phyloP scores from a whole-genome alignment of 176 grass and related monocot genomes.

The maize (Zea mays) region Zm-B73-REFERENCE-NAM-5.0 NC_050096.1:244806001-244806500 shows the following conservation, averaged over 20 bases:
- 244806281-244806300: constrained; percentile 93
- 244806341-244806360: constrained; percentile 61
- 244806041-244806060: too few species aligned
- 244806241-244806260: constrained; percentile 82
- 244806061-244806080: too few species aligned
- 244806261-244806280: constrained; percentile 72
- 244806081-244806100: too few species aligned
- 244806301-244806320: constrained; percentile 98
- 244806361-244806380: constrained; percentile 85
- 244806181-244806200: constrained; percentile 84
- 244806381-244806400: constrained; percentile 58
- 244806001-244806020: too few species aligned
- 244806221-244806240: constrained; percentile 68
- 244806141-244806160: constrained; percentile 87
- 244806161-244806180: constrained; percentile 86
- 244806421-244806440: constrained; percentile 56
- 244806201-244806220: constrained; percentile 87
- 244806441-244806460: constrained; percentile 79
- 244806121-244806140: too few species aligned
- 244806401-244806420: constrained; percentile 76
- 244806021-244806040: too few species aligned
- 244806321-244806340: constrained; percentile 60
- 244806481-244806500: constrained; percentile 97
- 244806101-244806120: too few species aligned
- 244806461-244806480: constrained; percentile 83